Evolutionary conservation across 345 rosid species (phyloP).

Genomic region (Zanthoxylum bungeanum): DNA sequence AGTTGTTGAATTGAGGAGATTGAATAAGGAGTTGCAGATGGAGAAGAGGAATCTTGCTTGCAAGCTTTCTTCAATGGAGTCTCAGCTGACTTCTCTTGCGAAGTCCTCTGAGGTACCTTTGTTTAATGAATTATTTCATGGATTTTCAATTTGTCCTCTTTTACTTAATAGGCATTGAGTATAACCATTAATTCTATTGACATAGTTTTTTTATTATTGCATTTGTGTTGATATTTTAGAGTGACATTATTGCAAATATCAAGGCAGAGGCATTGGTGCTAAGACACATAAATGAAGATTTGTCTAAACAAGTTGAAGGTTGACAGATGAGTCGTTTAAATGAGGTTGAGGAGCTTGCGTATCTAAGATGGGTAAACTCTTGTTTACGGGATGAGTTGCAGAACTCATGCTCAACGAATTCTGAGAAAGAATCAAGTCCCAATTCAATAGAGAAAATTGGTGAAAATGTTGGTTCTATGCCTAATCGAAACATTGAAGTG

Average conservation of each 20-base stretch:
- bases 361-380: conserved; percentile 80
- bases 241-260: conserved; percentile 46
- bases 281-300: conserved; percentile 60
- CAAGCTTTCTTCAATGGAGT: conserved; percentile 54
- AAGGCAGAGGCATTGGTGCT: conserved; percentile 61
- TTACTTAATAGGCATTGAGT: not conserved
- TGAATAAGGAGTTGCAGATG: conserved; percentile 75
- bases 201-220: too few species aligned
- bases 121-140: not conserved
- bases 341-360: conserved; percentile 82
- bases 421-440: conserved; percentile 44
- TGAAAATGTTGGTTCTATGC: conserved; percentile 25
- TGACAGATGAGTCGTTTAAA: conserved; percentile 66
- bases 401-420: conserved; percentile 32
- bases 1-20: conserved; percentile 63
- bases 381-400: conserved; percentile 64
- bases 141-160: not conserved
- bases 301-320: conserved; percentile 75
- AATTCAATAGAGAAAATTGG: conserved; percentile 25
- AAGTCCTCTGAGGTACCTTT: conserved; percentile 53
- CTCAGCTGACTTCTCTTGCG: conserved; percentile 45
- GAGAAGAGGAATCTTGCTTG: conserved; percentile 71
- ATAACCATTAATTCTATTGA: conserved; percentile 7
- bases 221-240: conserved; percentile 31
- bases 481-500: conserved; percentile 30